phyloP scores from a whole-genome alignment of 306 rosid genomes.

The Sesbania bispinosa region DNA sequence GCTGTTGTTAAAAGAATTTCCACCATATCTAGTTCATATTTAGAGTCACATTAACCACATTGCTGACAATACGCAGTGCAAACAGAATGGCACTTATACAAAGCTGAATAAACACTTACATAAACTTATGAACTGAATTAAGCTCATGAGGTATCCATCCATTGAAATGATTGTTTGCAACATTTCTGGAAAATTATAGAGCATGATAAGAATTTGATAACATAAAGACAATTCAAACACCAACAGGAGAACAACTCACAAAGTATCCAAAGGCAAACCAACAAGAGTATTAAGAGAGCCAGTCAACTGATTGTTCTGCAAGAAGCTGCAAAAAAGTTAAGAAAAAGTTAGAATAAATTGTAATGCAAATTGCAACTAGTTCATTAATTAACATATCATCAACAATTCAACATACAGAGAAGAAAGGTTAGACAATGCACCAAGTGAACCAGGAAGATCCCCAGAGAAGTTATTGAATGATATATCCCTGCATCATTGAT shows the following conservation, averaged over 20 bases:
- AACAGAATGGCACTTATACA: constrained; percentile 21
- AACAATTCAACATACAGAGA: constrained; percentile 62
- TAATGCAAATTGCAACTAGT: constrained; percentile 1
- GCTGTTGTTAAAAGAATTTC: constrained; percentile 71
- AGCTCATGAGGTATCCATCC: constrained; percentile 90
- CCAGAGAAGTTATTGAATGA: constrained; percentile 78
- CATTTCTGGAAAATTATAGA: constrained; percentile 60
- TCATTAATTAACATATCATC: constrained; percentile 24
- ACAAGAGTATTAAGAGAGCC: constrained; percentile 67
- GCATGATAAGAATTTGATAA: constrained; percentile 25
- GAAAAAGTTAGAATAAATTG: constrained; percentile 7
- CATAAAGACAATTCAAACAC: constrained; percentile 18
- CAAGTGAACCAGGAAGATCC: constrained; percentile 71
- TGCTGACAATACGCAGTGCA: constrained; percentile 3
- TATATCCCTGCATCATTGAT: constrained; percentile 63
- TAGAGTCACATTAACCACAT: constrained; percentile 31
- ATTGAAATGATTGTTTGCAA: constrained; percentile 76
- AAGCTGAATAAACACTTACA: constrained; percentile 49
- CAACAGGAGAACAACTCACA: constrained; percentile 42
- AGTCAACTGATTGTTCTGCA: constrained; percentile 81
- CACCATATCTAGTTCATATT: constrained; percentile 55
- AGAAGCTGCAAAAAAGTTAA: constrained; percentile 44
- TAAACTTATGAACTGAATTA: constrained; percentile 59
- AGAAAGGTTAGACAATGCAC: constrained; percentile 74
- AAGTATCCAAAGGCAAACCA: constrained; percentile 68